Conservation (phyloP, 345 rosid species). For the Eucalyptus virginea region DNA sequence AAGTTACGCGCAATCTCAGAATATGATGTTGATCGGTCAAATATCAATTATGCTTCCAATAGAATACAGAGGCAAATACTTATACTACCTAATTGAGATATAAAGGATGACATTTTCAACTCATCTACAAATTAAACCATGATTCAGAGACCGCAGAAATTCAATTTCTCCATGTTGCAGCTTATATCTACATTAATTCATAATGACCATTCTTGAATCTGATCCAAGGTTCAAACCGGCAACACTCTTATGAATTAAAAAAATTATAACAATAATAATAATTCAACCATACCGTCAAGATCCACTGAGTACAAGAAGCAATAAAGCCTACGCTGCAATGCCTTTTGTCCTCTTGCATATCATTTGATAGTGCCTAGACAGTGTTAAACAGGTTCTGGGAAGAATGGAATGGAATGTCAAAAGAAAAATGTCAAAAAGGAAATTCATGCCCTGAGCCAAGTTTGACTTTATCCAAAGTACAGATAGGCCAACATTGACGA, state of each 20-base stretch:
- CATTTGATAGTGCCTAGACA: background rate
- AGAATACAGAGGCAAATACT: background rate
- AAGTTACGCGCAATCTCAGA: background rate
- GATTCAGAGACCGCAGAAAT: background rate
- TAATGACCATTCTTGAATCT: background rate
- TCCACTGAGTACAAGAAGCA: background rate
- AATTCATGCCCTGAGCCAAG: background rate
- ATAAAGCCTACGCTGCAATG: background rate
- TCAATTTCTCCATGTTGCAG: background rate
- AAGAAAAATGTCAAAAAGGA: background rate
- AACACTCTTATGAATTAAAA: background rate
- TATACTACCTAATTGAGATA: background rate
- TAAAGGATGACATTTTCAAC: background rate
- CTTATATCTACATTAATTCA: background rate
- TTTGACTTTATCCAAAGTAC: background rate
- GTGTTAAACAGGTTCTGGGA: background rate
- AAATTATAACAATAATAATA: background rate
- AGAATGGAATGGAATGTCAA: background rate
- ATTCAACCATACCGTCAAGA: background rate
- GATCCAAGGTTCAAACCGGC: background rate
- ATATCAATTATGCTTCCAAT: background rate
- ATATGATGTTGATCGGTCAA: slow-evolving; percentile 5
- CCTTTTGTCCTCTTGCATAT: background rate
- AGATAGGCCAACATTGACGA: background rate
- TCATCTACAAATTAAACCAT: background rate